Evolutionary conservation across 208 protist genomes (phyloP), one percentile per base, ranked within the genome.

Genomic region (Acanthamoeba triangularis): DNA sequence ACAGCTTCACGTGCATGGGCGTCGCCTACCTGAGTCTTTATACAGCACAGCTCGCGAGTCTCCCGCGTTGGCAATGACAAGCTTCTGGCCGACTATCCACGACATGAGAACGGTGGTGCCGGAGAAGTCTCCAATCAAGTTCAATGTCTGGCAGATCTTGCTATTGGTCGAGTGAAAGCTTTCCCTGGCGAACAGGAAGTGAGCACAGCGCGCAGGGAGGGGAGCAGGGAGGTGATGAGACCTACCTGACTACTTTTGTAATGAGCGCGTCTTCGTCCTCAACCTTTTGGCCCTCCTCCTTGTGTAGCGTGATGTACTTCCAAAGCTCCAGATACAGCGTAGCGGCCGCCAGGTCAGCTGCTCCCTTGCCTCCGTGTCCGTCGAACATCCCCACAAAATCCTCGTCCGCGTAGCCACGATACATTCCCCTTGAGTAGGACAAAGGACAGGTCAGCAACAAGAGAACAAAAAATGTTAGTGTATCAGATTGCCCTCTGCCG

Each of bases 41-140:
- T 63, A 88, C 20, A 88, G 25, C 35, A 88, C 80, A 88, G 80
- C 80, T 10, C 80, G 37, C n/a, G 80, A 88, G 52, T 88, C 80
- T 10, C 80, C 80, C n/a, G 80, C 80, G 30, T 88, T 88, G 37
- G 80, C 80, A 4, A 88, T 41, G 11, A 96, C 97, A 1, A 96
- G 59, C 74, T 97, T 95, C 18, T 96, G 94, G 14, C 72, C 72
- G 35, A 80, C 33, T 3, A 80, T 37, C 72, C 72, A 80, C 13
- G 72, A 80, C 13, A 96, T 47, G 0, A 96, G 69, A 23, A 96
- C 97, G 1, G 97, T 97, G 0, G 96, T 95, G 49, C 97, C 97
- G 56, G 95, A 78, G 37, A 49, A 80, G 72, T 80, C 72, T 25
- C 72, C 37, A 14, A 80, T 80, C 72, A 80, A 47, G 72, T 80